Base-by-base conservation (phyloP, 208 protist genomes). In the Trypanosoma cruzi region DNA sequence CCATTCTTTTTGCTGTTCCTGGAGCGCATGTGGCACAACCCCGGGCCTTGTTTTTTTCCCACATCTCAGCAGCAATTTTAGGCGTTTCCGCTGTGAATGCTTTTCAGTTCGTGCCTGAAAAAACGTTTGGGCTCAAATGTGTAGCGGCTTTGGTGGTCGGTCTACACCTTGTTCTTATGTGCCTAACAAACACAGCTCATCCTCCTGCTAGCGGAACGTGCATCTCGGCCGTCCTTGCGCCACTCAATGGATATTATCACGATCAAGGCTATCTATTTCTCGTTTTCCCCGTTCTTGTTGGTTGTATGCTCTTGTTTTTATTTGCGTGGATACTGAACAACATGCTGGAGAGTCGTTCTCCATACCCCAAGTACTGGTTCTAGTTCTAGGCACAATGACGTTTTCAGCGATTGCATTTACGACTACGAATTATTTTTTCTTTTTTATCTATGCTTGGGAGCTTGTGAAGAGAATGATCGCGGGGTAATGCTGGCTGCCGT, bases 351-450 rank as follows among this genome's bases (percentile, higher is more conserved):
- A 69, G 75, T 26, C 82, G 83, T 1, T 77, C 75, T 28, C 88
- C 85, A n/a, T 93, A 86, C 67, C 85, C 85, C 11, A 71, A 82
- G 53, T 89, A 88, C 54, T 88, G 85, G 83, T 91, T 64, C 67
- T 63, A 64, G 42, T 24, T 31, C n/a, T 24, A 24, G 22, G 18
- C 36, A 63, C 6, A 58, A 37, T 37, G 29, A 58, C 4, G 1
- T 58, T n/a, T 37, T 58, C n/a, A 37, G 14, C 32, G 28, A 54
- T 22, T 24, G 14, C 8, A 24, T 18, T 18, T 54, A 22, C 22
- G 6, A 54, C 22, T 7, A 54, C 22, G 5, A 7, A 29, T 54
- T 29, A 44, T 44, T 13, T 44, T n/a, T n/a, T n/a, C n/a, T n/a
- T n/a, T n/a, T n/a, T n/a, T n/a, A n/a, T n/a, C n/a, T n/a, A n/a